Evolutionary conservation across 176 grass and related monocot genomes (phyloP).

Genomic region (Zoysia japonica): DNA sequence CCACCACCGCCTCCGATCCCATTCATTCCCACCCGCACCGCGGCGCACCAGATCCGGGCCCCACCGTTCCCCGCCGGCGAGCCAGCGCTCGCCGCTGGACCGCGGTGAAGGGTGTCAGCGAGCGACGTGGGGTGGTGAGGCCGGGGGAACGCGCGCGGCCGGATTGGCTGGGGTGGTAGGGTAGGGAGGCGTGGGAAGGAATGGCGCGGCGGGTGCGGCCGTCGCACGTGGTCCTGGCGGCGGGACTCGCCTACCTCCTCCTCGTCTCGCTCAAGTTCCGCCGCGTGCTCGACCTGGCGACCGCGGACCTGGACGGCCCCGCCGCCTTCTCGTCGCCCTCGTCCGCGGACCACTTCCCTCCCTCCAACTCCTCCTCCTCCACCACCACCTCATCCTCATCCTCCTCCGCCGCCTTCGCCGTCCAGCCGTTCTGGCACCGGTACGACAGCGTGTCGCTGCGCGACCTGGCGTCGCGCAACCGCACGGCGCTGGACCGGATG

Average conservation of each 20-base stretch:
- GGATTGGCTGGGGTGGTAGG: too few species aligned
- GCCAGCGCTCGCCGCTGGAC: background rate
- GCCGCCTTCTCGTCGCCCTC: conserved; percentile 47
- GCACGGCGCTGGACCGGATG: conserved; percentile 67
- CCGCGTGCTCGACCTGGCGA: conserved; percentile 78
- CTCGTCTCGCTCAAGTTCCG: conserved; percentile 89
- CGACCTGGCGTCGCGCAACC: conserved; percentile 37
- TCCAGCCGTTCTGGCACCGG: conserved; percentile 62
- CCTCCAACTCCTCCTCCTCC: background rate
- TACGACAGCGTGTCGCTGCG: conserved; percentile 53
- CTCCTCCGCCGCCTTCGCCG: conserved; percentile 13
- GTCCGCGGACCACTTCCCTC: conserved; percentile 41
- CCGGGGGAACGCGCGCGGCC: background rate
- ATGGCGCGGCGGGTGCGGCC: conserved; percentile 68
- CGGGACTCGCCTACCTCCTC: conserved; percentile 68
- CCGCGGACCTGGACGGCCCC: conserved; percentile 51
- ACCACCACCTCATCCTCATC: background rate
- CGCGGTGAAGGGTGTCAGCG: background rate
- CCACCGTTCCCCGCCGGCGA: background rate
- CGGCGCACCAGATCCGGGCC: background rate
- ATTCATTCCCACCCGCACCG: background rate
- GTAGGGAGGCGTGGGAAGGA: background rate
- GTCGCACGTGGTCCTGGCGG: conserved; percentile 66
- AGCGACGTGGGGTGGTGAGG: background rate
- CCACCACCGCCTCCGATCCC: background rate